Evolutionary conservation across 2,329 filamentous ascomycete species (phyloP).

Genomic region (Claviceps paspali): DNA sequence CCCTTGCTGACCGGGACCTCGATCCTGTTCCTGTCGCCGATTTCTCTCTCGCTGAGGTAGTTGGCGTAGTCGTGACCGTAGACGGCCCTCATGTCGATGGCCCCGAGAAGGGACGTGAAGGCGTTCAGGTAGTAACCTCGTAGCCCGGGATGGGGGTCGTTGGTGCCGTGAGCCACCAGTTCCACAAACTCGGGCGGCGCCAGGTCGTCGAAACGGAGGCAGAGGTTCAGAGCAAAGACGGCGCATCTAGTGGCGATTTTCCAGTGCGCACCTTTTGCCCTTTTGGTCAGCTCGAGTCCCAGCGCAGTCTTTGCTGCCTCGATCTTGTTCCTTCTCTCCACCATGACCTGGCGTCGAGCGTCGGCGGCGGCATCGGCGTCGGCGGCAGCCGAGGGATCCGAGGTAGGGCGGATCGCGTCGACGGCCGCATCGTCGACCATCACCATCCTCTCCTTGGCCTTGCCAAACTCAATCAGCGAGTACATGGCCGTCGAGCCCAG

Average conservation of each 20-base stretch:
- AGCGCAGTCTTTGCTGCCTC: constrained; percentile 72
- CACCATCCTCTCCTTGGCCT: constrained; percentile 72
- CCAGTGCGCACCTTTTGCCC: constrained; percentile 77
- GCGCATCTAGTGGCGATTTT: constrained; percentile 85
- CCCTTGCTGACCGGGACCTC: constrained; percentile 57
- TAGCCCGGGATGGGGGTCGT: constrained; percentile 79
- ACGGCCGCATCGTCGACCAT: constrained; percentile 60
- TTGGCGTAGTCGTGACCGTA: constrained; percentile 80
- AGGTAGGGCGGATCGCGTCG: constrained; percentile 52
- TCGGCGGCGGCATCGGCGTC: constrained; percentile 45
- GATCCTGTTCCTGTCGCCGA: constrained; percentile 57
- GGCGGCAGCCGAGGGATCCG: constrained; percentile 48
- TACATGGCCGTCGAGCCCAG: constrained; percentile 70
- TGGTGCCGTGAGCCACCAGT: constrained; percentile 65
- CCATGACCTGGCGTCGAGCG: constrained; percentile 51
- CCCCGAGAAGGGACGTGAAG: constrained; percentile 61
- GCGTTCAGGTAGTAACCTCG: constrained; percentile 69
- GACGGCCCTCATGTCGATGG: constrained; percentile 72
- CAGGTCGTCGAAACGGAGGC: constrained; percentile 79
- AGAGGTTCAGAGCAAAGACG: constrained; percentile 80
- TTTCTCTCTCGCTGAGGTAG: constrained; percentile 66
- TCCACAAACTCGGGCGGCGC: constrained; percentile 71
- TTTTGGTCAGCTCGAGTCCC: constrained; percentile 64
- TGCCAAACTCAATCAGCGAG: constrained; percentile 81
- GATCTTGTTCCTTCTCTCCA: constrained; percentile 58